Conservation (phyloP, 805 yeast genomes). For the Metschnikowia reukaufii region DNA sequence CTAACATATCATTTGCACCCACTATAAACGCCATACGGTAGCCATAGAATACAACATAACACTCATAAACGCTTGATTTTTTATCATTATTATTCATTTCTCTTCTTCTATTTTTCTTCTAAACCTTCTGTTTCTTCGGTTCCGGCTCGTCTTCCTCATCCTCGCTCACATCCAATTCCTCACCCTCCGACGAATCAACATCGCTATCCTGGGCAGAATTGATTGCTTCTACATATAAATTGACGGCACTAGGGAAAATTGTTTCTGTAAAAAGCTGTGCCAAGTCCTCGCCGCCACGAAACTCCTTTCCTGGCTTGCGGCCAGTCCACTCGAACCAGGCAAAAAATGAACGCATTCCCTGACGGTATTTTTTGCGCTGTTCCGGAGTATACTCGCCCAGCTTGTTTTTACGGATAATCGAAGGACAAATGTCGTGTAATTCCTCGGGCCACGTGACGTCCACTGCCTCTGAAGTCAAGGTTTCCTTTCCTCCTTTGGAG, state of each 20-base stretch:
- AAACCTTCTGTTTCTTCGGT: conserved; percentile 4
- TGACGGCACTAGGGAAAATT: conserved; percentile 80
- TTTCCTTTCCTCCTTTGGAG: conserved; percentile 55
- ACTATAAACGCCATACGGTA: too few species aligned
- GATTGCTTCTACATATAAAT: conserved; percentile 73
- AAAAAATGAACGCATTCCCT: conserved; percentile 81
- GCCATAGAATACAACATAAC: too few species aligned
- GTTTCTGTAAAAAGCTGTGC: conserved; percentile 75
- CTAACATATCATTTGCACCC: too few species aligned
- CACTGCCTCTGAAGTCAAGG: conserved; percentile 53
- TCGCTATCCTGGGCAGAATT: conserved; percentile 58
- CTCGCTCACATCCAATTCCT: conserved; percentile 48
- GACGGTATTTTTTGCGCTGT: conserved; percentile 60
- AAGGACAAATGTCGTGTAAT: conserved; percentile 57
- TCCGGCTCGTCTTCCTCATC: conserved; percentile 1
- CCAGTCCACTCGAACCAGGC: conserved; percentile 91
- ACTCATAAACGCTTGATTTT: too few species aligned
- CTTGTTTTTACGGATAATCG: conserved; percentile 37
- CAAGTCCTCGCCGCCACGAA: conserved; percentile 74
- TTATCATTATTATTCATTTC: too few species aligned
- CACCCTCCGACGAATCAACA: conserved; percentile 48
- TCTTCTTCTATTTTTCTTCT: not conserved
- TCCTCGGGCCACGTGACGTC: conserved; percentile 69
- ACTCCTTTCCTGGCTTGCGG: conserved; percentile 70
- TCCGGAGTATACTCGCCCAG: conserved; percentile 42